These are phyloP conservation scores for Amanita phalloides DNA, from an alignment of 768 basidiomycete species.

Conservation along the genomic window DNA sequence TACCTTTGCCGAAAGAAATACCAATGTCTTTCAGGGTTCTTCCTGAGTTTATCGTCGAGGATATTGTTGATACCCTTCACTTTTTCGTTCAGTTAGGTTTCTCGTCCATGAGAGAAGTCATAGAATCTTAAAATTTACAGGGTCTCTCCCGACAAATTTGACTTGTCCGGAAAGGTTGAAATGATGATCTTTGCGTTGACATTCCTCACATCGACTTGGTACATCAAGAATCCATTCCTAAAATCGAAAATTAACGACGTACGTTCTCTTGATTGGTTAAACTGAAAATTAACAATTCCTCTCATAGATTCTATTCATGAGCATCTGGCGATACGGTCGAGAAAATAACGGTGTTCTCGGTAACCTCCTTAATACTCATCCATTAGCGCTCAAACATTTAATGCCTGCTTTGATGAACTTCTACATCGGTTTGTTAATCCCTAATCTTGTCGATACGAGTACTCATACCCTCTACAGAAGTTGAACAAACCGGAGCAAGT, in stretches of 20 bases:
- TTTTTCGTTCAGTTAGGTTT: constrained; percentile 68
- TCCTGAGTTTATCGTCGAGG: constrained; percentile 92
- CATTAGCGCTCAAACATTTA: constrained; percentile 76
- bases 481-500: constrained; percentile 94
- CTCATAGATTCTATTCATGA: constrained; percentile 60
- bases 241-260: constrained; percentile 96
- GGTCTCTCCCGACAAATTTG: constrained; percentile 68
- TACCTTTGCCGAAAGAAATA: constrained; percentile 80
- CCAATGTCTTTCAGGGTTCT: constrained; percentile 78
- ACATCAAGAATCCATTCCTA: constrained; percentile 97
- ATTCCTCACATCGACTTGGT: constrained; percentile 90
- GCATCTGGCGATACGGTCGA: constrained; percentile 55
- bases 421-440: constrained; percentile 66
- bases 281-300: not conserved
- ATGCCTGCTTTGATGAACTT: constrained; percentile 90
- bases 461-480: constrained; percentile 43
- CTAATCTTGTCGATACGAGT: not conserved
- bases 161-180: constrained; percentile 77
- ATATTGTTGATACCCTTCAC: constrained; percentile 81
- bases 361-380: constrained; percentile 73
- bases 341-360: constrained; percentile 69
- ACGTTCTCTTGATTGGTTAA: constrained; percentile 11
- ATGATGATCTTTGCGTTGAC: constrained; percentile 81
- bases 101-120: not conserved
- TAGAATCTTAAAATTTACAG: constrained; percentile 19